Evolutionary conservation across 2,329 filamentous ascomycete species (phyloP).

Genomic region (Furcasterigmium furcatum): DNA sequence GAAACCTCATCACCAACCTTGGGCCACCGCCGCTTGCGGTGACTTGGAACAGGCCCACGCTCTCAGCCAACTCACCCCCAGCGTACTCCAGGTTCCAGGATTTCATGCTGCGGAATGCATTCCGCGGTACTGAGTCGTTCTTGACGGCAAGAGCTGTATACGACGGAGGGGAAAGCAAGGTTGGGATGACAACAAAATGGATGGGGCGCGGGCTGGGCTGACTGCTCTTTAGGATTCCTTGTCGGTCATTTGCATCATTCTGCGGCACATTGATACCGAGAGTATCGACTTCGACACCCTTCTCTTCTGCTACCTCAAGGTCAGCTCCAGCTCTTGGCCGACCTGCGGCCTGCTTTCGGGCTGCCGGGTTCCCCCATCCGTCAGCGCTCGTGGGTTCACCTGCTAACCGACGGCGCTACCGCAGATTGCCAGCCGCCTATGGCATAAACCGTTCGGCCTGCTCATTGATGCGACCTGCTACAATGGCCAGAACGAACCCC

Average conservation of each 20-base stretch:
- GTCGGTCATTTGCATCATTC: slow-evolving; percentile 66
- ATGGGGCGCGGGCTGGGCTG: background rate
- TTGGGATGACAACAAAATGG: slow-evolving; percentile 17
- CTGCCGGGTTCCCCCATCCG: background rate
- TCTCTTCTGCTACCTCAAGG: slow-evolving; percentile 66
- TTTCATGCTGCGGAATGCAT: slow-evolving; percentile 69
- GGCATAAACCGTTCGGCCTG: slow-evolving; percentile 66
- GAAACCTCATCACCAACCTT: slow-evolving; percentile 61
- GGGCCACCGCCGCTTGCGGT: slow-evolving; percentile 66
- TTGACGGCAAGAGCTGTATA: slow-evolving; percentile 64
- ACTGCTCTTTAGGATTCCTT: slow-evolving; percentile 50
- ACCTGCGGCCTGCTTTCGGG: background rate
- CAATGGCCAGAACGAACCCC: slow-evolving; percentile 62
- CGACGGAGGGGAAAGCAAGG: slow-evolving; percentile 68
- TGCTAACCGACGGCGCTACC: no score
- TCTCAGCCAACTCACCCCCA: slow-evolving; percentile 60
- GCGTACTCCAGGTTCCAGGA: slow-evolving; percentile 68
- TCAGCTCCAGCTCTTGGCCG: slow-evolving; percentile 19
- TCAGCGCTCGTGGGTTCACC: background rate
- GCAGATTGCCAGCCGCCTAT: slow-evolving; percentile 65
- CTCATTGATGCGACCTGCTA: slow-evolving; percentile 70
- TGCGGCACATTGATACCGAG: slow-evolving; percentile 65
- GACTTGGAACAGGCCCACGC: slow-evolving; percentile 65
- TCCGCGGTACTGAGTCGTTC: slow-evolving; percentile 61
- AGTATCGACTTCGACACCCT: slow-evolving; percentile 63